Evolutionary conservation across 768 basidiomycete genomes (phyloP).

Genomic region (Panus rudis): DNA sequence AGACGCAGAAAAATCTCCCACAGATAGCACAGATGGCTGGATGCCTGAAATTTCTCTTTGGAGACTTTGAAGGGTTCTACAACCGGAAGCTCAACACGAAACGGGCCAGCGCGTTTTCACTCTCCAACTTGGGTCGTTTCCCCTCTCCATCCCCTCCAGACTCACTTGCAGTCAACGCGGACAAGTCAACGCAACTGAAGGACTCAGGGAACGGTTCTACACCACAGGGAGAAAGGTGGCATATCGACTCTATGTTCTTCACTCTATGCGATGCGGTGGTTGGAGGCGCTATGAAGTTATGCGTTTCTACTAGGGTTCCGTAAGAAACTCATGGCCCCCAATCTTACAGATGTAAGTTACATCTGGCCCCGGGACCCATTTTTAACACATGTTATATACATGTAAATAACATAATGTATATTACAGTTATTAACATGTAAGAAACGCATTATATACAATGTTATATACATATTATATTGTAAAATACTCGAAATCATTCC

Average conservation of each 20-base stretch:
- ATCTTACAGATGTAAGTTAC: too few relatives aligned
- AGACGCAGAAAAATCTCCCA: constrained; percentile 17
- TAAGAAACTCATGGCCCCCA: too few relatives aligned
- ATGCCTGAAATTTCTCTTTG: constrained; percentile 27
- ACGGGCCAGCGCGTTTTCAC: constrained; percentile 24
- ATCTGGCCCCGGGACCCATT: too few relatives aligned
- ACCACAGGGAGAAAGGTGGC: constrained; percentile 15
- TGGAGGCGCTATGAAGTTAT: constrained; percentile 16
- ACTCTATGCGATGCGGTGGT: constrained; percentile 12
- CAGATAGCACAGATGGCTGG: constrained; percentile 23
- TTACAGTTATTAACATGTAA: too few relatives aligned
- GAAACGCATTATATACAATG: too few relatives aligned
- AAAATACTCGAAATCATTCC: too few relatives aligned
- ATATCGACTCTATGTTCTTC: constrained; percentile 12
- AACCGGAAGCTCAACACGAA: constrained; percentile 26
- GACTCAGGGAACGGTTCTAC: not conserved
- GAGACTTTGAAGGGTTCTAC: constrained; percentile 25
- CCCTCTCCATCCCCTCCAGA: too few relatives aligned
- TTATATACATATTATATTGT: too few relatives aligned
- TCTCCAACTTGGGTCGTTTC: constrained; percentile 35
- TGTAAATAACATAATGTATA: too few relatives aligned
- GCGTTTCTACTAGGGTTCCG: too few relatives aligned
- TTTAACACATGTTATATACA: too few relatives aligned
- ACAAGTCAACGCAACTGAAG: not conserved
- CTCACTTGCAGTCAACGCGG: not conserved